Evolutionary conservation across 1,284 basidiomycete genomes (phyloP), one percentile per base, ranked within the genome.

Genomic region (Ganoderma boninense): DNA sequence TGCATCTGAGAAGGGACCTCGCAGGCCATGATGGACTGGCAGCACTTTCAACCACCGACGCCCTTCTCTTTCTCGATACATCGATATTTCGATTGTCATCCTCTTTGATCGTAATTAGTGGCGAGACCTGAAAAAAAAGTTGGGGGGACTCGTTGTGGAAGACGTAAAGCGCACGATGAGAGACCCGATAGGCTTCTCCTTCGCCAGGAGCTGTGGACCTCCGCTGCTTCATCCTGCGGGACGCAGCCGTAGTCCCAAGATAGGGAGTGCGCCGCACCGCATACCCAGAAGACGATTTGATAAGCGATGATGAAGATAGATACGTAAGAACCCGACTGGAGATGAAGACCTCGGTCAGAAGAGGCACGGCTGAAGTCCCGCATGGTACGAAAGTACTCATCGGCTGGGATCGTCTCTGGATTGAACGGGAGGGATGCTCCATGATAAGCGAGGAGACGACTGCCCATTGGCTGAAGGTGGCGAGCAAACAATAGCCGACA

Each of bases 361-460:
- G n/a, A 59, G 3, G 18, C n/a, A 20, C 40, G 29, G 29, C 29
- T 16, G 40, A 11, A 32, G 14, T 43, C 13, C 23, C 40, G 29
- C 26, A 42, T 2, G 29, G 10, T 23, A 20, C 13, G 4, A 52
- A n/a, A n/a, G 54, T 43, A 84, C 81, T 64, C 71, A 82, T n/a
- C 81, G 76, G 42, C 82, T 80, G 1, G 84, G 81, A 72, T 88
- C 4, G 80, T 83, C 0, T 66, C 70, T 0, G 83, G 82, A 69
- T 87, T 75, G 75, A 88, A 88, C 0, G 87, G 87, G n/a, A n/a
- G 0, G 81, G 70, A n/a, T 82, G 77, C 57, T 81, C 79, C 4
- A 84, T 87, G 16, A 88, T 79, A 2, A n/a, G 84, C 84, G 63
- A 86, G 78, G 0, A n/a, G n/a, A 87, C 84, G 6, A 87, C 82